Percentiles rank a stretch among this genome's conserved stretches.
Evolutionary conservation across 257 asterid species (phyloP).

Genomic region (Apocynum venetum): DNA sequence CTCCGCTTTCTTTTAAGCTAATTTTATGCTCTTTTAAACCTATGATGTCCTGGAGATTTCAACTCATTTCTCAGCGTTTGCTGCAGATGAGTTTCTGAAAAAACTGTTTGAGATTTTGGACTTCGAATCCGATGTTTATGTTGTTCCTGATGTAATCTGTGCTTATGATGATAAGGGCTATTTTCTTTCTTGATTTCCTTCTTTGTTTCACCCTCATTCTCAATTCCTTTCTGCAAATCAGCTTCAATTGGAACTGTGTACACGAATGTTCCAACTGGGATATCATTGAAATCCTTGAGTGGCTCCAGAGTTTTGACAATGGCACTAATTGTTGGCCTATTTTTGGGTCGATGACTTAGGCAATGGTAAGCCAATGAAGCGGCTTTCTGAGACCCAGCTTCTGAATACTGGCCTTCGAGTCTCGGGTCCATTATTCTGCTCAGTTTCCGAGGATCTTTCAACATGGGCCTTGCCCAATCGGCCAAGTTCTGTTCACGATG

Average conservation of each 20-base stretch:
- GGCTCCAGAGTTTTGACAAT: constrained; percentile 54
- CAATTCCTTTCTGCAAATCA: constrained; percentile 12
- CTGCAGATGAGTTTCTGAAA: constrained; percentile 25
- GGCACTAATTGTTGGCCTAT: constrained; percentile 55
- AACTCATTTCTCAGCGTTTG: constrained; percentile 5
- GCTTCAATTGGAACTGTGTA: constrained; percentile 41
- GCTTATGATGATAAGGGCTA: constrained; percentile 29
- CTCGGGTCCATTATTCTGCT: constrained; percentile 71
- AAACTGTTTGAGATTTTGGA: constrained; percentile 38
- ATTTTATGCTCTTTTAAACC: neutral
- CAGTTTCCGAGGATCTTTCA: constrained; percentile 64
- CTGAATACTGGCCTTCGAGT: constrained; percentile 74
- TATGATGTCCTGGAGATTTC: constrained; percentile 1
- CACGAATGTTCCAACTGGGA: constrained; percentile 54
- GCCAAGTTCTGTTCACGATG: constrained; percentile 59
- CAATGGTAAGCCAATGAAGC: constrained; percentile 72
- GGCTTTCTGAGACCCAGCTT: constrained; percentile 55
- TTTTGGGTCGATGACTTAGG: constrained; percentile 71
- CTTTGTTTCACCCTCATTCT: constrained; percentile 8
- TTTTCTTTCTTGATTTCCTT: constrained; percentile 25
- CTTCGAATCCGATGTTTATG: constrained; percentile 12
- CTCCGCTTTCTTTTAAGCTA: neutral
- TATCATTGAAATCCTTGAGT: constrained; percentile 39
- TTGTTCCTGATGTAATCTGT: constrained; percentile 26
- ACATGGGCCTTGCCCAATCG: constrained; percentile 73